Conservation (phyloP, 1,284 basidiomycete species). For the Megacollybia platyphylla region DNA sequence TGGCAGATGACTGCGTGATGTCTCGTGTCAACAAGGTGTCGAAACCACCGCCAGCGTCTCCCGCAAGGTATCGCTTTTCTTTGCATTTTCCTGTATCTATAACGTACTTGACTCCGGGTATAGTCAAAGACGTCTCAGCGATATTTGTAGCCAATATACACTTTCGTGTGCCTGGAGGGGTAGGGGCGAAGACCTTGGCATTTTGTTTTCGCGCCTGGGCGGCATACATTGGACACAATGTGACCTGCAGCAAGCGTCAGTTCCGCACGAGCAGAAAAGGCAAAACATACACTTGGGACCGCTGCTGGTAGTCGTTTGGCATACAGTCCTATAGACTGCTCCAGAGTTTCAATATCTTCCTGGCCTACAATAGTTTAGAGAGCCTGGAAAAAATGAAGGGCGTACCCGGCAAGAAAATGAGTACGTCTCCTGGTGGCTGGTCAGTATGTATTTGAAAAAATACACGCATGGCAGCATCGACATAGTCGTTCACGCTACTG, state of each 20-base stretch:
- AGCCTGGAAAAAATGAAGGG: slow-evolving; percentile 2
- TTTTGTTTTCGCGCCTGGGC: slow-evolving; percentile 73
- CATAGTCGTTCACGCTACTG: slow-evolving; percentile 71
- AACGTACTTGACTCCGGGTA: slow-evolving; percentile 91
- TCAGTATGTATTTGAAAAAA: slow-evolving; percentile 86
- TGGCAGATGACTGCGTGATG: slow-evolving; percentile 83
- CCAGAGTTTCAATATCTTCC: slow-evolving; percentile 90
- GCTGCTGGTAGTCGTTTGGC: slow-evolving; percentile 51
- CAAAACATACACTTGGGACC: slow-evolving; percentile 31
- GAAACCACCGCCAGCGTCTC: slow-evolving; percentile 68
- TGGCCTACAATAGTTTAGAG: slow-evolving; percentile 42
- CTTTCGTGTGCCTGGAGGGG: slow-evolving; percentile 68
- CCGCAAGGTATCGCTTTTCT: slow-evolving; percentile 78
- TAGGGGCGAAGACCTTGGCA: slow-evolving; percentile 62
- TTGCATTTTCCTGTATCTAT: slow-evolving; percentile 94
- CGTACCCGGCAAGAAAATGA: slow-evolving; percentile 85
- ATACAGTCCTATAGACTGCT: slow-evolving; percentile 58
- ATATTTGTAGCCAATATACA: slow-evolving; percentile 93
- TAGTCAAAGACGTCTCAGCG: slow-evolving; percentile 97
- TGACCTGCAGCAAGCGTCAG: slow-evolving; percentile 32
- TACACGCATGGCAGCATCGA: slow-evolving; percentile 81
- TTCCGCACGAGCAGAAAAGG: not conserved
- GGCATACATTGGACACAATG: slow-evolving; percentile 75
- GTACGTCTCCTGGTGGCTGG: slow-evolving; percentile 74
- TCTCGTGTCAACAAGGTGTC: slow-evolving; percentile 79